These are phyloP conservation scores for Typha latifolia DNA, from an alignment of 176 grass and related monocot species.

Conservation along the genomic window DNA sequence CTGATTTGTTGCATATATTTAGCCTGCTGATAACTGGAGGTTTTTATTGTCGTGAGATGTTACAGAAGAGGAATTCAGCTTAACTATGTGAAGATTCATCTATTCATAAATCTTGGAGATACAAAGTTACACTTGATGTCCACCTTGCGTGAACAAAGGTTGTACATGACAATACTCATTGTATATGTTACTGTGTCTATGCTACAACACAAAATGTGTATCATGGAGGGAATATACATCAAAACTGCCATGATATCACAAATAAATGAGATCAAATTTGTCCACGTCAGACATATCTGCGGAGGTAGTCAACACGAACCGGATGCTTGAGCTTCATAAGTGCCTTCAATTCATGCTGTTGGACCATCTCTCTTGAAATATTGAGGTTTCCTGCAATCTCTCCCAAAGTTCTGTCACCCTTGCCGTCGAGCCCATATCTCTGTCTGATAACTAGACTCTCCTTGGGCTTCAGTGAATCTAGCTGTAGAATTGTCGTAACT, in stretches of 20 bases:
- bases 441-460: conserved; percentile 89
- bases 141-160: background rate
- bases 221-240: background rate
- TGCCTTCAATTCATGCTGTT: conserved; percentile 88
- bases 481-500: conserved; percentile 16
- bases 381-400: conserved; percentile 81
- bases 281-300: conserved; percentile 60
- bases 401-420: conserved; percentile 50
- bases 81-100: background rate
- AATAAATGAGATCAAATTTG: background rate
- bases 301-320: conserved; percentile 62
- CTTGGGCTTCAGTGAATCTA: conserved; percentile 92
- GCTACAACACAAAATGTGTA: background rate
- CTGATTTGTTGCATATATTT: no score
- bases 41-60: no score
- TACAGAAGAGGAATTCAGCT: no score
- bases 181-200: conserved; percentile 10
- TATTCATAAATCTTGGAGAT: background rate
- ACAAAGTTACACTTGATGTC: conserved; percentile 18
- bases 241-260: background rate
- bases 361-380: conserved; percentile 86
- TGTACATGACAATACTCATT: background rate
- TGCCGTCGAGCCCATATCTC: conserved; percentile 75
- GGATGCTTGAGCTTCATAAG: conserved; percentile 97
- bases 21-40: no score